Evolutionary conservation across 768 basidiomycete species (phyloP).

Genomic region (Pleurotus sapidus): DNA sequence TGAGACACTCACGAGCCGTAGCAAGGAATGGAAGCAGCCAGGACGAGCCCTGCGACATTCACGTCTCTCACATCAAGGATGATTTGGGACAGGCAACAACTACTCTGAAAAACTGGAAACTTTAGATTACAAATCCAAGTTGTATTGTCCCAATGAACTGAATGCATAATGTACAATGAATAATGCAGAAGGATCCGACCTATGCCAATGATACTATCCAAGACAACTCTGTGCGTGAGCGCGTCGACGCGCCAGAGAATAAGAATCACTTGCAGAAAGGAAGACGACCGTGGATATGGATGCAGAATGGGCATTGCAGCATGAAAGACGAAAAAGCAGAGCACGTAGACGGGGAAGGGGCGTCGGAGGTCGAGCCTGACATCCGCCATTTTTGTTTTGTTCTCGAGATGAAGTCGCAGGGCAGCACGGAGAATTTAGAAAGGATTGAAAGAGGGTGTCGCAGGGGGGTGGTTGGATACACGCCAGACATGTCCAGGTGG

Average conservation of each 20-base stretch:
- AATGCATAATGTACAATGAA: constrained; percentile 3
- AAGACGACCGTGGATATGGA: background rate
- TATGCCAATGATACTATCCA: background rate
- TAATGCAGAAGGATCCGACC: background rate
- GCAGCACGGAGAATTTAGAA: background rate
- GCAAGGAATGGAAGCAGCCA: background rate
- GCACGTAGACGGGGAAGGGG: background rate
- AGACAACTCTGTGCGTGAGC: background rate
- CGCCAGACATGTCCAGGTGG: background rate
- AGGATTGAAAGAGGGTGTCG: background rate
- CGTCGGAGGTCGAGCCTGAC: background rate
- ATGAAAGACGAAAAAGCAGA: background rate
- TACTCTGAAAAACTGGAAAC: no score
- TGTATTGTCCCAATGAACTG: background rate
- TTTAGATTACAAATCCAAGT: no score
- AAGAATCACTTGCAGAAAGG: background rate
- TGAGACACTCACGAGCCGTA: background rate
- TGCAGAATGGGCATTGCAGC: background rate
- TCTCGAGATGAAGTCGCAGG: background rate
- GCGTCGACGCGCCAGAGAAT: background rate
- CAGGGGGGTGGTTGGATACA: background rate
- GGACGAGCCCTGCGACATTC: background rate
- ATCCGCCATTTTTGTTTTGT: background rate
- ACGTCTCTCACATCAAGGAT: background rate
- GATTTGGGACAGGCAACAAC: background rate